These are phyloP conservation scores for Pleurotus pulmonarius DNA, from an alignment of 768 basidiomycete genomes.

Conservation along the genomic window DNA sequence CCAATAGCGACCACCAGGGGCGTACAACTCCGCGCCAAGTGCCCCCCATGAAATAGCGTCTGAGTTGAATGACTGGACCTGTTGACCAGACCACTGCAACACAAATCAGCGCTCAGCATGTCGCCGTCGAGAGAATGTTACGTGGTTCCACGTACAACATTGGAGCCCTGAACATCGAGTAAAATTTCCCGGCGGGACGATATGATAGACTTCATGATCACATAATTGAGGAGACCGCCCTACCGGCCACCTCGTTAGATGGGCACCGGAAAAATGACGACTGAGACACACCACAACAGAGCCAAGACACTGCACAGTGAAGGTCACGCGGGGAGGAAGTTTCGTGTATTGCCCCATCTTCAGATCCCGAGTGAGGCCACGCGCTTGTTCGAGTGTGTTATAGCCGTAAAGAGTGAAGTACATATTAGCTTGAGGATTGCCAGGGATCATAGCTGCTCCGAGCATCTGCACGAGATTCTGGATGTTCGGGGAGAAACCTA, in stretches of 20 bases:
- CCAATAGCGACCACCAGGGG: constrained; percentile 42
- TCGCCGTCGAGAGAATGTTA: constrained; percentile 15
- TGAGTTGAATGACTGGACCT: constrained; percentile 38
- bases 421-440: constrained; percentile 50
- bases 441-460: constrained; percentile 43
- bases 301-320: constrained; percentile 54
- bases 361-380: constrained; percentile 50
- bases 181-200: constrained; percentile 42
- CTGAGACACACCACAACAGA: constrained; percentile 44
- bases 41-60: constrained; percentile 58
- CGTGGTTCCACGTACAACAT: constrained; percentile 39
- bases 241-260: constrained; percentile 1
- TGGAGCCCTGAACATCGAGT: constrained; percentile 47
- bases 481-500: constrained; percentile 32
- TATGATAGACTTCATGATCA: constrained; percentile 58
- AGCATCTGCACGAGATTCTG: constrained; percentile 36
- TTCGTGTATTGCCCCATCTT: constrained; percentile 56
- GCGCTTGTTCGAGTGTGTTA: constrained; percentile 45
- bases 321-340: constrained; percentile 61
- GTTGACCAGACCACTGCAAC: constrained; percentile 41
- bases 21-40: constrained; percentile 43
- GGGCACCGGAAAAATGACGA: background rate
- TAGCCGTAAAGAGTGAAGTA: constrained; percentile 40
- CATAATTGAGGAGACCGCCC: constrained; percentile 38
- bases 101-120: no score